Base-by-base conservation (phyloP, 495 filamentous ascomycete genomes). In the Aspergillus bertholletiae region DNA sequence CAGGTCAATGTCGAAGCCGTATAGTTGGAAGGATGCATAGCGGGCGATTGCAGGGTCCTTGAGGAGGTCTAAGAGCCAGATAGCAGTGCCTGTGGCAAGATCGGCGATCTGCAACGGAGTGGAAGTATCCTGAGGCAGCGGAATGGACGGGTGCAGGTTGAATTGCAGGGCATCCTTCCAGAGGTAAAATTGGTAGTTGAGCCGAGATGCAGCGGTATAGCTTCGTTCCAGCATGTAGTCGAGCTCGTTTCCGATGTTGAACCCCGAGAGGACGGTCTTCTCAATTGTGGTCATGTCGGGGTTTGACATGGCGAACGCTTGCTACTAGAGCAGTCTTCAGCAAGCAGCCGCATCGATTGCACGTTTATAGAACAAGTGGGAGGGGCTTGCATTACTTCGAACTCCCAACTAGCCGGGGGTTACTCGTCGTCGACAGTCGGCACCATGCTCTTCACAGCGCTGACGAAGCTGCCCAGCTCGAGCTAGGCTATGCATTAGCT, bases 21-120 rank as follows among this genome's bases (percentile, higher is more conserved):
- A 68, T 26, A 68, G 51, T 15, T 58, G 43, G 17, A 41, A 11
- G 0, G 32, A 24, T 13, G 24, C 13, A 2, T 32, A 13, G 1
- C 18, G 24, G 17, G 12, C 21, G 9, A 34, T 9, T 11, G 7
- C 27, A 6, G 52, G 26, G 5, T 53, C 50, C 0, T 20, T 45
- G 3, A 61, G 51, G 4, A 67, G 45, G 18, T 70, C 57, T 27
- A 66, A 45, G 17, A 64, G 54, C 68, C 68, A 73, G 22, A 65
- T 40, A 7, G 57, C 56, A 12, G 56, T 67, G 22, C 64, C 62
- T 34, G 53, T 43, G 21, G 59, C 56, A 2, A 67, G 34, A 40
- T 65, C 62, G 5, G 56, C 59, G 28, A 65, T 65, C n/a, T 2
- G 5, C 1, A 27, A 8, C 2, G 47, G 44, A 3, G 11, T 40